Evolutionary conservation across 495 filamentous ascomycete species (phyloP), one percentile per base, ranked within the genome.

Genomic region (Sabuloglossum arenarium): DNA sequence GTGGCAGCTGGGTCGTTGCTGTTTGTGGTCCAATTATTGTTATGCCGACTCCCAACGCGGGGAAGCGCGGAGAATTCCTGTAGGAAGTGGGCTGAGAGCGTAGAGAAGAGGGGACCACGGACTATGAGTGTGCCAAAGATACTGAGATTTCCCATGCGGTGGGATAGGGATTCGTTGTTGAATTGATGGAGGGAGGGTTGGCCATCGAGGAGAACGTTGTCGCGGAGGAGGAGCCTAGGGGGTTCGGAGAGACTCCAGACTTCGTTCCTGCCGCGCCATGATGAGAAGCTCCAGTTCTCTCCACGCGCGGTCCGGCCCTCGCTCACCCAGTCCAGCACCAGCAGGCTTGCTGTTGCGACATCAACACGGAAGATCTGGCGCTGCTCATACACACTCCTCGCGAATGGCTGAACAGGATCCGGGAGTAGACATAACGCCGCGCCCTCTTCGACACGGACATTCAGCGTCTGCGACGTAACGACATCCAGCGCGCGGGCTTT

Each of bases 401-500:
- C 78, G 66, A 90, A 94, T 8, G 91, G 91, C 61, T 94, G 93
- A 3, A 91, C 80, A 0, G 91, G 90, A 64, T 98, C 91, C 0
- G 93, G 93, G n/a, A 95, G 77, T 24, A 94, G 82, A 64, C 85
- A 86, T n/a, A 96, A 70, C 3, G 81, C 82, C 2, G 83, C 79
- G 32, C 72, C 72, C 1, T 72, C 61, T 53, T 71, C 71, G 19
- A 96, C 70, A 6, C 66, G 66, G n/a, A 84, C 81, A 31, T 70
- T 70, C 55, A 93, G 68, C 3, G 69, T 68, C 67, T 98, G 91
- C 21, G 78, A 69, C 31, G 84, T 88, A 58, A 84, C 63, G 8
- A 77, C 65, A 23, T 73, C 68, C 45, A 66, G 69, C 51, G 69
- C 65, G 10, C 77, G 70, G 3, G 86, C 81, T 61, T 86, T 87